These are phyloP conservation scores for Mycena latifolia DNA, from an alignment of 768 basidiomycete species.

Conservation along the genomic window DNA sequence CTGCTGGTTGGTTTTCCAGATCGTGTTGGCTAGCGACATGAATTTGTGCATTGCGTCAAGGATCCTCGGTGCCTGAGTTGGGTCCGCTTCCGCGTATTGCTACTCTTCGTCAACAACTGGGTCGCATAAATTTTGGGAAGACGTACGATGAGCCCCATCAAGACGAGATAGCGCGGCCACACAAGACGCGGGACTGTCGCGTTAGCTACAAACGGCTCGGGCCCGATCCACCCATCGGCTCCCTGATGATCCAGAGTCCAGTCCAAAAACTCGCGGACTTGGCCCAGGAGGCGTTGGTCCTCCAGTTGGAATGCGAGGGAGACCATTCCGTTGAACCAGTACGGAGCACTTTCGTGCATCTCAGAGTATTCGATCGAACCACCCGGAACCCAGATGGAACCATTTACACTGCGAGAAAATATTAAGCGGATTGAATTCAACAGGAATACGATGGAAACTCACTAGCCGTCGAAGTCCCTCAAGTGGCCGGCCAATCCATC, in stretches of 20 bases:
- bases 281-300: conserved; percentile 51
- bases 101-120: conserved; percentile 24
- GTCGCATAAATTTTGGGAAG: not conserved
- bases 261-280: conserved; percentile 54
- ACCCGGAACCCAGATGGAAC: conserved; percentile 57
- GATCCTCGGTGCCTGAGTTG: conserved; percentile 49
- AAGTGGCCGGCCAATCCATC: conserved; percentile 56
- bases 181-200: conserved; percentile 52
- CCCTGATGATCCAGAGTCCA: conserved; percentile 53
- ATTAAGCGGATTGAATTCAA: not conserved
- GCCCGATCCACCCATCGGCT: conserved; percentile 57
- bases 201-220: conserved; percentile 52
- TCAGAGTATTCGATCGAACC: conserved; percentile 58
- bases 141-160: conserved; percentile 53
- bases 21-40: conserved; percentile 46
- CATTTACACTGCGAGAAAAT: conserved; percentile 46
- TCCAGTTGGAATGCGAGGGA: conserved; percentile 56
- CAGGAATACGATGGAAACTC: conserved; percentile 17
- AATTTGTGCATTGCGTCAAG: conserved; percentile 55
- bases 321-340: conserved; percentile 57
- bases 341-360: conserved; percentile 58
- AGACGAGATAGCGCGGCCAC: conserved; percentile 57
- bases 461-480: conserved; percentile 56
- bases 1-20: conserved; percentile 51
- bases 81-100: conserved; percentile 60